phyloP scores from a whole-genome alignment of 805 yeast species.

The Sugiyamaella chiloensis region DNA sequence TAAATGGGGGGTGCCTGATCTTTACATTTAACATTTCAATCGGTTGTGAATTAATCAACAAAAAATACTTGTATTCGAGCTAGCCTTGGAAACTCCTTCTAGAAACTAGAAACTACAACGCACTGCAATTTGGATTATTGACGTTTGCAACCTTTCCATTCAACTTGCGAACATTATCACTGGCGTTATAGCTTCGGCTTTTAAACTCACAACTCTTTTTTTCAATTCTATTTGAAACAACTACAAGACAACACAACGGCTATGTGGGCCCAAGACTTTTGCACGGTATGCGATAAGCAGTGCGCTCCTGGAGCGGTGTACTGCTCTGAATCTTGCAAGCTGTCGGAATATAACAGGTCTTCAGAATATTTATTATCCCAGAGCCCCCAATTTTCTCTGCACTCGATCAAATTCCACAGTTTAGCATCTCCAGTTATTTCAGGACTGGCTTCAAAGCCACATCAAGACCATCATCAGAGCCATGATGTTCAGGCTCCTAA shows the following conservation, averaged over 20 bases:
- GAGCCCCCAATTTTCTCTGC: not conserved
- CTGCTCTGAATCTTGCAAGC: constrained; percentile 46
- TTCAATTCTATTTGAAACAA: too few relatives aligned
- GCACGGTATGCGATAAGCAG: constrained; percentile 55
- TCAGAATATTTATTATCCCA: not conserved
- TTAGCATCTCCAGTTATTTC: not conserved
- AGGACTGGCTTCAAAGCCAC: not conserved
- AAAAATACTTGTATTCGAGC: too few relatives aligned
- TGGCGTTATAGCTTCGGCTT: not conserved
- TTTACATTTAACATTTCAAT: too few relatives aligned
- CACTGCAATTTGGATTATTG: too few relatives aligned
- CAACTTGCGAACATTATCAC: too few relatives aligned
- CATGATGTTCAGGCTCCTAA: not conserved
- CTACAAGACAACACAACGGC: not conserved
- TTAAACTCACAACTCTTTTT: constrained; percentile 1
- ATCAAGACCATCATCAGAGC: not conserved
- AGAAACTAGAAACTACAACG: too few relatives aligned
- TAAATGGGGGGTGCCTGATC: too few relatives aligned
- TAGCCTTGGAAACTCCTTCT: too few relatives aligned
- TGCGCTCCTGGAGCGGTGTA: constrained; percentile 43
- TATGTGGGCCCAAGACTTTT: constrained; percentile 50
- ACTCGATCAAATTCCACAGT: not conserved
- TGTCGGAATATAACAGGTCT: constrained; percentile 25
- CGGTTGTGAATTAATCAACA: too few relatives aligned
- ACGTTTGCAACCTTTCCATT: too few relatives aligned